Evolutionary conservation across 1,139 yeast genomes (phyloP).

Genomic region (Taphrina communis): DNA sequence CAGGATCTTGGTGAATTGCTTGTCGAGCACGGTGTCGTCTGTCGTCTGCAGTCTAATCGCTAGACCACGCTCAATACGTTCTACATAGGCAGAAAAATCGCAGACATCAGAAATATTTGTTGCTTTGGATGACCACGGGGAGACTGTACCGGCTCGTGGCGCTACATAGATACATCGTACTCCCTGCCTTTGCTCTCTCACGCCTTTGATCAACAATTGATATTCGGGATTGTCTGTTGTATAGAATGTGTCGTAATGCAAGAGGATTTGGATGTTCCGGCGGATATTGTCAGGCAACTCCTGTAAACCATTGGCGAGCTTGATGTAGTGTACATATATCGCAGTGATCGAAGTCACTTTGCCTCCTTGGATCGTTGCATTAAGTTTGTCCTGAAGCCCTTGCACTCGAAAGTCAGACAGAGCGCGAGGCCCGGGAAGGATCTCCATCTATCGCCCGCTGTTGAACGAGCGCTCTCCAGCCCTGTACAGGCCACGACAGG

Average conservation of each 20-base stretch:
- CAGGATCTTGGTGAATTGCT: conserved; percentile 54
- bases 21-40: not conserved
- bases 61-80: conserved; percentile 88
- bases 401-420: conserved; percentile 84
- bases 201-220: conserved; percentile 56
- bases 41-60: conserved; percentile 65
- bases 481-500: no score
- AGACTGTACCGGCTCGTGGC: conserved; percentile 94
- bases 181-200: conserved; percentile 45
- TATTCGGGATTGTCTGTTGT: conserved; percentile 62
- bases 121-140: conserved; percentile 99
- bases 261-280: conserved; percentile 60
- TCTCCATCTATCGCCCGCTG: conserved; percentile 10
- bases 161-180: conserved; percentile 68
- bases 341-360: conserved; percentile 70
- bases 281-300: conserved; percentile 50
- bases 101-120: conserved; percentile 91
- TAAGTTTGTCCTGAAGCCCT: conserved; percentile 57
- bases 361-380: not conserved
- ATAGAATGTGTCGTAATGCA: conserved; percentile 75
- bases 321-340: conserved; percentile 80
- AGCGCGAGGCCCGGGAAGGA: conserved; percentile 79
- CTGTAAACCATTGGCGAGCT: conserved; percentile 48
- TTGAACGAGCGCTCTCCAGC: no score
- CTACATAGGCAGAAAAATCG: conserved; percentile 72